phyloP scores from a whole-genome alignment of 108 stramenopile species.

The Pseudonitzschia multistriata region DNA sequence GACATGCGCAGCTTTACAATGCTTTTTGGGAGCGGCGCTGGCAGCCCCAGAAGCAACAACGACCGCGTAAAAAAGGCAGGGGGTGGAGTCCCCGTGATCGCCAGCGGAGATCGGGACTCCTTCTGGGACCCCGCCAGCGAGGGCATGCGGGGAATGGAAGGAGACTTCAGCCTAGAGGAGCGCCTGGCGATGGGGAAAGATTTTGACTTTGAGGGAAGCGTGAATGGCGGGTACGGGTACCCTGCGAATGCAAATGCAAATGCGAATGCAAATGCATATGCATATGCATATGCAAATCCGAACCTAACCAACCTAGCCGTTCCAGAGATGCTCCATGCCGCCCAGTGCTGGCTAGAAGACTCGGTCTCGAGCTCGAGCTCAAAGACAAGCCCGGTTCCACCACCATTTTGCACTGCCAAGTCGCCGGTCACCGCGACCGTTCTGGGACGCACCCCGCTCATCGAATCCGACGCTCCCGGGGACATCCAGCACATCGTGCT shows the following conservation, averaged over 20 bases:
- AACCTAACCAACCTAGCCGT: constrained; percentile 1
- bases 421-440: constrained; percentile 69
- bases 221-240: neutral
- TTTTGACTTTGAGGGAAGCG: neutral
- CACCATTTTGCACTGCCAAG: constrained; percentile 70
- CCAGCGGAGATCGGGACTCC: constrained; percentile 39
- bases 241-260: constrained; percentile 12
- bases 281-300: neutral
- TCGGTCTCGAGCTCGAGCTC: no score
- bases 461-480: constrained; percentile 75
- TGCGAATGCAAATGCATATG: constrained; percentile 1
- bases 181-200: constrained; percentile 35
- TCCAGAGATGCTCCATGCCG: constrained; percentile 14
- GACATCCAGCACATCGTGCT: constrained; percentile 84
- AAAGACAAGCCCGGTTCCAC: constrained; percentile 43
- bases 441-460: constrained; percentile 61
- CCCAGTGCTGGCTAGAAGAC: constrained; percentile 83
- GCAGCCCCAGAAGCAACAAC: no score
- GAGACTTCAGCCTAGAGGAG: constrained; percentile 33
- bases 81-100: constrained; percentile 43
- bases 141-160: constrained; percentile 51
- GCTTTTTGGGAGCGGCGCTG: no score
- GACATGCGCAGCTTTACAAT: no score
- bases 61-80: constrained; percentile 35
- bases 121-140: constrained; percentile 63